These are phyloP conservation scores for Termitomyces sp. DNA, from an alignment of 768 basidiomycete species.

Conservation along the genomic window DNA sequence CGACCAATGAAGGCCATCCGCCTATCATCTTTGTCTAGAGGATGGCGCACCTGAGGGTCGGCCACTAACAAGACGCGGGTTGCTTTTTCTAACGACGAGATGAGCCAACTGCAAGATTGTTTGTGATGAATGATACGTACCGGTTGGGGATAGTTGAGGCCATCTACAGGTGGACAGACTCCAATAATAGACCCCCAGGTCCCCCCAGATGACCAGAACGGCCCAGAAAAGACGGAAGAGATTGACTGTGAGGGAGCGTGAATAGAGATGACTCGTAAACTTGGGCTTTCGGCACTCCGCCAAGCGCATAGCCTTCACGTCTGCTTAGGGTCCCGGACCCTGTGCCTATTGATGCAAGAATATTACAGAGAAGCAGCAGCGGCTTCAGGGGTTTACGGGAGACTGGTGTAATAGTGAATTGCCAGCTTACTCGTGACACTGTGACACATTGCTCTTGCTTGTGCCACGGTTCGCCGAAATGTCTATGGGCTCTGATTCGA, in stretches of 20 bases:
- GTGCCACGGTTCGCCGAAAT: too few species aligned
- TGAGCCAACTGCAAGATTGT: background rate
- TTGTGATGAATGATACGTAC: conserved; percentile 8
- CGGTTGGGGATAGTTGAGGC: conserved; percentile 38
- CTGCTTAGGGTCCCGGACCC: background rate
- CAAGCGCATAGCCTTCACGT: conserved; percentile 13
- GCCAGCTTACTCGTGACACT: too few species aligned
- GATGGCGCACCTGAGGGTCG: conserved; percentile 58
- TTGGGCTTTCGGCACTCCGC: conserved; percentile 14
- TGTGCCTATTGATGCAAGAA: background rate
- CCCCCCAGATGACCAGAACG: conserved; percentile 52
- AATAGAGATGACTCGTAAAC: conserved; percentile 14
- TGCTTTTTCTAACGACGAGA: conserved; percentile 18
- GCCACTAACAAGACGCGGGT: conserved; percentile 64
- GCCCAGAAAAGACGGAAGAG: conserved; percentile 16
- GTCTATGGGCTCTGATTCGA: too few species aligned
- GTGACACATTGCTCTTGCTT: too few species aligned
- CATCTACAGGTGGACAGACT: conserved; percentile 54
- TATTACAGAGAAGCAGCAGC: background rate
- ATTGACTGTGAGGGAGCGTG: conserved; percentile 14
- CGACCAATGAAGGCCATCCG: conserved; percentile 35
- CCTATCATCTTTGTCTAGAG: conserved; percentile 27
- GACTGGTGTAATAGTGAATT: too few species aligned
- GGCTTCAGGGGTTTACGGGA: too few species aligned
- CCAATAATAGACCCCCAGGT: conserved; percentile 55